A percentile compares a stretch with the other conserved stretches of the same genome.
Evolutionary conservation across 208 protist species (phyloP).

Genomic region (Trypanosoma vivax): DNA sequence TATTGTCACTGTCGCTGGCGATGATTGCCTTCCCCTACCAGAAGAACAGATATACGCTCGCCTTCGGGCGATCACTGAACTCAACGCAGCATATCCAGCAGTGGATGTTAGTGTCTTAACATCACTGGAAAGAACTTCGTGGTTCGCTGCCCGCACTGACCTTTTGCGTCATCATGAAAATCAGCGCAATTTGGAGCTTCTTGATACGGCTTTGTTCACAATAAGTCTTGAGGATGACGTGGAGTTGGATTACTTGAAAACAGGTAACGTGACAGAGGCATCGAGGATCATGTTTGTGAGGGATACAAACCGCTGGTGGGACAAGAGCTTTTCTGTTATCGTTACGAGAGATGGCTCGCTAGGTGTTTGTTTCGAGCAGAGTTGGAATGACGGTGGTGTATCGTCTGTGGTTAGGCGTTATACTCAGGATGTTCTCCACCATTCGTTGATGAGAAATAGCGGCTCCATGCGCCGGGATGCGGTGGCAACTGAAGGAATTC

Average conservation of each 20-base stretch:
- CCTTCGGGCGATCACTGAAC: slow-evolving; percentile 48
- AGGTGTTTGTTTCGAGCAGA: slow-evolving; percentile 66
- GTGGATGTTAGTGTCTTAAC: slow-evolving; percentile 66
- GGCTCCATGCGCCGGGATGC: slow-evolving; percentile 11
- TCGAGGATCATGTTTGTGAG: slow-evolving; percentile 26
- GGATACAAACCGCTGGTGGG: slow-evolving; percentile 75
- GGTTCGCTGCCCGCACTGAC: slow-evolving; percentile 43
- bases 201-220: slow-evolving; percentile 82
- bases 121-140: slow-evolving; percentile 49
- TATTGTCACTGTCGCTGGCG: slow-evolving; percentile 62
- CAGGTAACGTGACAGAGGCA: slow-evolving; percentile 26
- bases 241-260: slow-evolving; percentile 27
- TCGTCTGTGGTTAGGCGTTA: slow-evolving; percentile 64
- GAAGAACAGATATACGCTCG: slow-evolving; percentile 74
- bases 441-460: slow-evolving; percentile 31
- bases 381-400: slow-evolving; percentile 71
- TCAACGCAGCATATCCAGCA: slow-evolving; percentile 21
- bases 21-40: slow-evolving; percentile 52
- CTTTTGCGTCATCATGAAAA: slow-evolving; percentile 58
- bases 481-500: slow-evolving; percentile 22
- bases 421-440: slow-evolving; percentile 57
- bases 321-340: slow-evolving; percentile 83
- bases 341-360: slow-evolving; percentile 47
- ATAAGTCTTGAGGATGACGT: slow-evolving; percentile 67
- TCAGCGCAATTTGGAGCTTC: slow-evolving; percentile 40